phyloP scores from a whole-genome alignment of 768 basidiomycete genomes.

The Collybia sordida region DNA sequence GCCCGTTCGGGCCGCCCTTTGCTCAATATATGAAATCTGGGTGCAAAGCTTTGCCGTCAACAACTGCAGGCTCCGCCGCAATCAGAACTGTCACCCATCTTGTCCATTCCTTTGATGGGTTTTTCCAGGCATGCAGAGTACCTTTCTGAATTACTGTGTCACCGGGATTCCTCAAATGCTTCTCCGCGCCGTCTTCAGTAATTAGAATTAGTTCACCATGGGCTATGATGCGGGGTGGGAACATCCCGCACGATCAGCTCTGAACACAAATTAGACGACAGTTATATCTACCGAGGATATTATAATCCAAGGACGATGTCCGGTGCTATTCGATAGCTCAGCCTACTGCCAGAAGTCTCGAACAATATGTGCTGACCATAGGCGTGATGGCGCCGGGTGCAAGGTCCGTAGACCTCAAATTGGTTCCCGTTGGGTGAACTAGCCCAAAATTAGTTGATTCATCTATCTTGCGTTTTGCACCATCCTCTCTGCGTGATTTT shows the following conservation, averaged over 20 bases:
- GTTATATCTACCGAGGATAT: conserved; percentile 47
- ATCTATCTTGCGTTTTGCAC: conserved; percentile 39
- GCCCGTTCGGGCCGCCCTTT: conserved; percentile 9
- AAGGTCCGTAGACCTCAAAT: conserved; percentile 52
- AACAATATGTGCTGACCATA: conserved; percentile 38
- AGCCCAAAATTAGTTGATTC: conserved; percentile 41
- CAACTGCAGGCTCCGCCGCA: conserved; percentile 51
- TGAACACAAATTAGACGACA: background rate
- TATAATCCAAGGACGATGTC: conserved; percentile 60
- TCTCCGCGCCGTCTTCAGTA: conserved; percentile 57
- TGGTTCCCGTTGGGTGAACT: conserved; percentile 43
- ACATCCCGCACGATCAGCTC: background rate
- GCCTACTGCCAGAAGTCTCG: background rate
- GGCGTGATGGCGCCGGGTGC: conserved; percentile 49
- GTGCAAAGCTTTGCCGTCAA: conserved; percentile 40
- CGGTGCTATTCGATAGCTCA: conserved; percentile 33
- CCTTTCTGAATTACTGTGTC: conserved; percentile 59
- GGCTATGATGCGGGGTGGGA: conserved; percentile 31
- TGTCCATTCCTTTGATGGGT: conserved; percentile 50
- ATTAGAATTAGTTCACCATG: conserved; percentile 54
- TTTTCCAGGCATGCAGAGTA: conserved; percentile 61
- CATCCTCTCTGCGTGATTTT: conserved; percentile 43
- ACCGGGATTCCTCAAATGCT: conserved; percentile 50
- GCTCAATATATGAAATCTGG: conserved; percentile 22
- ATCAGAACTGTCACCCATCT: conserved; percentile 54